A percentile compares a stretch with the other conserved stretches of the same genome.
Evolutionary conservation across 345 rosid genomes (phyloP).

Genomic region (Citrus trifoliata): DNA sequence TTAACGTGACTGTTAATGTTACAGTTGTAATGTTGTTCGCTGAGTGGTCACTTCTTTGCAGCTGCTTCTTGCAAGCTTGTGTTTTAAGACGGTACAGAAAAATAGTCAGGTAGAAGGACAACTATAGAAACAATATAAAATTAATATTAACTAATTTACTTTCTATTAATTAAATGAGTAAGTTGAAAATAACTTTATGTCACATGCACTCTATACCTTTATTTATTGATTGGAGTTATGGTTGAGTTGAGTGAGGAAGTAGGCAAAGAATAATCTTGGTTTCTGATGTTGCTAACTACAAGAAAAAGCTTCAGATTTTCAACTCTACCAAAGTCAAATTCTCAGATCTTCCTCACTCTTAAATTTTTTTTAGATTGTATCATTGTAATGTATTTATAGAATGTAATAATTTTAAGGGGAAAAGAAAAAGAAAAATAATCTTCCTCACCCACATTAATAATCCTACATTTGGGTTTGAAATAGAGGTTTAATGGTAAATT

Average conservation of each 20-base stretch:
- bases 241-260: conserved; percentile 23
- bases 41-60: conserved; percentile 24
- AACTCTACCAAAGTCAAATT: conserved; percentile 2
- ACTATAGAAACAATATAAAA: no score
- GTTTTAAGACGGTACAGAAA: conserved; percentile 13
- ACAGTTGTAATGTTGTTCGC: conserved; percentile 13
- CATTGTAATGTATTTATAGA: no score
- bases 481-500: no score
- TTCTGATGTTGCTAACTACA: not conserved
- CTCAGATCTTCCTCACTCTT: not conserved
- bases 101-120: no score
- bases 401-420: no score
- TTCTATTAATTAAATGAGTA: no score
- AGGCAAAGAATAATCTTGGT: conserved; percentile 31
- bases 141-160: no score
- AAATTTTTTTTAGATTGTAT: no score
- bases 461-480: no score
- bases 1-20: not conserved
- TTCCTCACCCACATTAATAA: no score
- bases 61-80: conserved; percentile 3
- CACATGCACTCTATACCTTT: not conserved
- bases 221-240: no score
- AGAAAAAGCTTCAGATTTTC: not conserved
- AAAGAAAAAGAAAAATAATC: no score
- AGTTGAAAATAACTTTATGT: not conserved